phyloP scores from a whole-genome alignment of 495 filamentous ascomycete genomes.

The Penicillium dipodomyicola region DNA sequence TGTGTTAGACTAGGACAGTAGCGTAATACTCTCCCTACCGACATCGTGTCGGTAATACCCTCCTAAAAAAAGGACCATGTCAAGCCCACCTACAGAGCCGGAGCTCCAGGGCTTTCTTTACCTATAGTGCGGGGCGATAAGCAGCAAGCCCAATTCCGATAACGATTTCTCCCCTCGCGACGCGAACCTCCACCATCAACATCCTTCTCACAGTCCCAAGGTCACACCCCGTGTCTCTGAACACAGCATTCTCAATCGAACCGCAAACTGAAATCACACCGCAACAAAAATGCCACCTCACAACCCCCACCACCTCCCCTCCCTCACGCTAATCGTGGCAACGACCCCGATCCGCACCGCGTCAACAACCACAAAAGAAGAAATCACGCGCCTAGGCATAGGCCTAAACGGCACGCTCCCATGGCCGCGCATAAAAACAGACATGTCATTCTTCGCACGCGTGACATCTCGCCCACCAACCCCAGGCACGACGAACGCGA shows the following conservation, averaged over 20 bases:
- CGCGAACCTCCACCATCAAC: neutral
- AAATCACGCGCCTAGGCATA: conserved; percentile 70
- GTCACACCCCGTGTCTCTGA: neutral
- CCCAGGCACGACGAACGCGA: conserved; percentile 58
- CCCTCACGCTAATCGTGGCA: conserved; percentile 45
- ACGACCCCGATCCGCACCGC: conserved; percentile 39
- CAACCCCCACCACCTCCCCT: conserved; percentile 19
- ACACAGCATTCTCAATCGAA: neutral
- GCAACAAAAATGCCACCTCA: conserved; percentile 25
- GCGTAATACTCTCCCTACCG: no score
- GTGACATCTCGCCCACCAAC: conserved; percentile 67
- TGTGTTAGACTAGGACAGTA: neutral
- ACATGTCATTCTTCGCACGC: conserved; percentile 93
- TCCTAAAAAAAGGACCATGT: neutral
- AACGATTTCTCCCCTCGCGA: conserved; percentile 7
- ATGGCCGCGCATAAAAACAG: conserved; percentile 81
- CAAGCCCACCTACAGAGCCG: neutral
- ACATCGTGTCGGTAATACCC: neutral
- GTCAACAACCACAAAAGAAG: conserved; percentile 34
- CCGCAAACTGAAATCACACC: neutral
- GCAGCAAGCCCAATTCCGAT: neutral
- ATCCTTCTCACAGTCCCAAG: neutral
- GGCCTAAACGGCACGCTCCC: conserved; percentile 76
- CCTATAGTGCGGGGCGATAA: neutral
- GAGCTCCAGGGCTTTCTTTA: no score